Evolutionary conservation across 225 moss, liverwort and hornwort species (phyloP).

Genomic region (Pseudisothecium myosuroides): DNA sequence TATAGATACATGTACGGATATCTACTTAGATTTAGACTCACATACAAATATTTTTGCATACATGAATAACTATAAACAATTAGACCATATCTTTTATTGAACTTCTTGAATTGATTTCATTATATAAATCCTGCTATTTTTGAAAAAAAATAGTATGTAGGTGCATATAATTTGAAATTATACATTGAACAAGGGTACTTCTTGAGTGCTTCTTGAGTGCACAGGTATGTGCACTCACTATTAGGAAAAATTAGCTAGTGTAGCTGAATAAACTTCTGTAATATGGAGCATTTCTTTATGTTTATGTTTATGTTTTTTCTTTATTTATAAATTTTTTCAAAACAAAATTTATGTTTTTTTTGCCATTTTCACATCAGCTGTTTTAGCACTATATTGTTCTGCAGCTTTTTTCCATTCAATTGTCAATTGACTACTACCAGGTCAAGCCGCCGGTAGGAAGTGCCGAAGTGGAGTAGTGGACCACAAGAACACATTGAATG

Average conservation of each 20-base stretch:
- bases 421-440: neutral
- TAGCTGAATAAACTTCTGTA: neutral
- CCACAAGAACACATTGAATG: neutral
- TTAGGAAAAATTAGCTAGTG: neutral
- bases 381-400: neutral
- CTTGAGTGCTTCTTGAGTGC: neutral
- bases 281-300: neutral
- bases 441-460: neutral
- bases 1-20: neutral
- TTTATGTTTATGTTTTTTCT: no score
- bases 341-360: neutral
- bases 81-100: neutral
- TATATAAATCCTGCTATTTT: accelerated
- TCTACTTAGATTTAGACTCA: neutral
- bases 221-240: neutral
- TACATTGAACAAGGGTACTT: neutral
- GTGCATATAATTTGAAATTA: neutral
- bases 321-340: no score
- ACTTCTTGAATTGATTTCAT: neutral
- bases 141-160: accelerated
- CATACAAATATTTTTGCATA: neutral
- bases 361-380: neutral
- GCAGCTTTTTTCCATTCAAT: neutral
- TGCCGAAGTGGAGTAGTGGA: neutral
- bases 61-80: neutral